Evolutionary conservation across 768 basidiomycete species (phyloP), one percentile per base, ranked within the genome.

Genomic region (Naganishia kalamii): DNA sequence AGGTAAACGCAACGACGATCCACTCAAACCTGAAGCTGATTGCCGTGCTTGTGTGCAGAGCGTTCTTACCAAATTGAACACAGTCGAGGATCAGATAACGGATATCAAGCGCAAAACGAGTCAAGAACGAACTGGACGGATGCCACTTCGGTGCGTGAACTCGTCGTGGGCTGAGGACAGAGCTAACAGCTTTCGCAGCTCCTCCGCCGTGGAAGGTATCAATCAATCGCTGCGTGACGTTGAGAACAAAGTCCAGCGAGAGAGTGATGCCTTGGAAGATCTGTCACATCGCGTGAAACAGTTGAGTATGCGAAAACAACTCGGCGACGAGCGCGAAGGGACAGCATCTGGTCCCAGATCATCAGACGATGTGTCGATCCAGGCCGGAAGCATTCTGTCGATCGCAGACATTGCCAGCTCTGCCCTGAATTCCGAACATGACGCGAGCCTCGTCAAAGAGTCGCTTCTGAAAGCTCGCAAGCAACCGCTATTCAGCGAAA

Each of bases 161-260:
- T 32, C 12, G 46, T 63, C 27, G 35, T 10, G 27, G 43, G 30
- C 17, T 21, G 51, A 8, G 32, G 21, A 19, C 6, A 40, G 15
- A 8, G 2, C 52, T 59, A 5, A 30, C 46, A n/a, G 23, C 46
- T 30, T 0, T 44, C 40, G 50, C 11, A 68, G 68, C 27, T 17
- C 23, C 17, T 52, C 92, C 0, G 85, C 89, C 7, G 79, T 96
- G 57, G 92, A 93, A 71, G 87, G 88, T 0, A 84, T 94, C 74
- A 86, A 88, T 70, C 84, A 89, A 33, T 88, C 90, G 0, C 88
- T 89, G 71, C 85, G 87, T 44, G 92, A 93, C 75, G 90, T 96
- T 70, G 88, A 90, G 6, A 63, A 63, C 2, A 77, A 75, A 17
- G 73, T 79, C 4, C 63, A 68, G 8, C 72, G 74, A 50, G 70